Percentiles rank a stretch among this genome's conserved stretches.
phyloP scores from a whole-genome alignment of 371 early-diverging fungal genomes.

The Mucor saturninus region DNA sequence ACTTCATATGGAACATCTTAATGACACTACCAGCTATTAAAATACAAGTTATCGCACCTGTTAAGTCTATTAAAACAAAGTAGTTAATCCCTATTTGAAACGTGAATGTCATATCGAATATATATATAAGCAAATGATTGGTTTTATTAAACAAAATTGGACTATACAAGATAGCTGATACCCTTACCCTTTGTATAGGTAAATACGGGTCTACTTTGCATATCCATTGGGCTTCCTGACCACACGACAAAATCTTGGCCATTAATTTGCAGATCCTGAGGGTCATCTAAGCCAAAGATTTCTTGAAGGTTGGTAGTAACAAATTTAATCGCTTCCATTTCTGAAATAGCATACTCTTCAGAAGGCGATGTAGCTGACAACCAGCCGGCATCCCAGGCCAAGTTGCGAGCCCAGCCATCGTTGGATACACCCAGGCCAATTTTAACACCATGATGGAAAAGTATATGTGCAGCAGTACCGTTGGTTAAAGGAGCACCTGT shows the following conservation, averaged over 20 bases:
- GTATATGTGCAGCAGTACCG: conserved; percentile 64
- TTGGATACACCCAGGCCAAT: conserved; percentile 64
- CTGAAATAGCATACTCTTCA: conserved; percentile 42
- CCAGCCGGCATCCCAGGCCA: conserved; percentile 85
- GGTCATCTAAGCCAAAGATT: conserved; percentile 53
- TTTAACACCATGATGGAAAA: conserved; percentile 68
- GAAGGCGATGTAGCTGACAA: conserved; percentile 48
- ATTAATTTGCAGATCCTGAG: background rate
- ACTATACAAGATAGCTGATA: conserved; percentile 4
- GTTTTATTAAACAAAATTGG: too few species aligned
- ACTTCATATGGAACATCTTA: too few species aligned
- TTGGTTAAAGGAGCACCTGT: conserved; percentile 64
- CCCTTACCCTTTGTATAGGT: conserved; percentile 29
- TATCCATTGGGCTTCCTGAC: conserved; percentile 60
- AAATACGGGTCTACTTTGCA: conserved; percentile 53
- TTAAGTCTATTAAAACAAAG: too few species aligned
- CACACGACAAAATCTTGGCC: conserved; percentile 51
- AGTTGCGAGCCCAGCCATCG: conserved; percentile 63
- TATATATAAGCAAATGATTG: too few species aligned
- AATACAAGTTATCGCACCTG: too few species aligned
- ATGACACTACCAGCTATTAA: too few species aligned
- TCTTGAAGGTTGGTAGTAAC: conserved; percentile 74
- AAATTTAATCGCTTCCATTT: conserved; percentile 73
- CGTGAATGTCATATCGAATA: too few species aligned
- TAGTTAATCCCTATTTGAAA: too few species aligned